Evolutionary conservation across 805 yeast genomes (phyloP).

Genomic region (Candida tammaniensis): DNA sequence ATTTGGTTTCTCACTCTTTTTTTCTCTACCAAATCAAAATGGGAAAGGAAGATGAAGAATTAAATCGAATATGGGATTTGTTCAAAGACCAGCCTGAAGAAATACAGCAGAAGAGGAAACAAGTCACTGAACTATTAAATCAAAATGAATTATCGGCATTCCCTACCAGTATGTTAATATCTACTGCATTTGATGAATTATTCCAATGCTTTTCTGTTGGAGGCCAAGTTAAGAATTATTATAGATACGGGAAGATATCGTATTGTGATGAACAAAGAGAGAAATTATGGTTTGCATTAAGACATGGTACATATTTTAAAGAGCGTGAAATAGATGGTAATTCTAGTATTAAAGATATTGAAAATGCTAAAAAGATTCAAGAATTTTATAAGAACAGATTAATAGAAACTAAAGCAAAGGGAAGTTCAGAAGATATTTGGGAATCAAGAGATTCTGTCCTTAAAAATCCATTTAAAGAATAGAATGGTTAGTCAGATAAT

Average conservation of each 20-base stretch:
- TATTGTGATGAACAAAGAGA: slow-evolving; percentile 67
- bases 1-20: too few species aligned
- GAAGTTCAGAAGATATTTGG: slow-evolving; percentile 89
- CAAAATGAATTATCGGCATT: slow-evolving; percentile 20
- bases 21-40: too few species aligned
- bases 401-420: slow-evolving; percentile 58
- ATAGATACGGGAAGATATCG: slow-evolving; percentile 76
- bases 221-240: slow-evolving; percentile 82
- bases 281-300: slow-evolving; percentile 78
- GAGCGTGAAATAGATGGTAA: slow-evolving; percentile 16
- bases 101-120: slow-evolving; percentile 21
- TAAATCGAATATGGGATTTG: slow-evolving; percentile 27
- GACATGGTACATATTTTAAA: slow-evolving; percentile 39
- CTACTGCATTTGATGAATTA: slow-evolving; percentile 84
- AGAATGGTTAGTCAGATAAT: too few species aligned
- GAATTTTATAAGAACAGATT: slow-evolving; percentile 65
- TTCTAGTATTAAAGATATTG: slow-evolving; percentile 32
- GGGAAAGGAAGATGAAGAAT: slow-evolving; percentile 22
- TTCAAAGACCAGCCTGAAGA: slow-evolving; percentile 31
- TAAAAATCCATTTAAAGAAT: slow-evolving; percentile 35
- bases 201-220: slow-evolving; percentile 86
- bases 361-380: slow-evolving; percentile 57
- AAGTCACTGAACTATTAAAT: slow-evolving; percentile 18
- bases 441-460: slow-evolving; percentile 38
- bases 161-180: slow-evolving; percentile 36